Percentiles rank a stretch among this genome's conserved stretches.
Evolutionary conservation across 306 rosid genomes (phyloP).

Genomic region (Pachyrhizus erosus): DNA sequence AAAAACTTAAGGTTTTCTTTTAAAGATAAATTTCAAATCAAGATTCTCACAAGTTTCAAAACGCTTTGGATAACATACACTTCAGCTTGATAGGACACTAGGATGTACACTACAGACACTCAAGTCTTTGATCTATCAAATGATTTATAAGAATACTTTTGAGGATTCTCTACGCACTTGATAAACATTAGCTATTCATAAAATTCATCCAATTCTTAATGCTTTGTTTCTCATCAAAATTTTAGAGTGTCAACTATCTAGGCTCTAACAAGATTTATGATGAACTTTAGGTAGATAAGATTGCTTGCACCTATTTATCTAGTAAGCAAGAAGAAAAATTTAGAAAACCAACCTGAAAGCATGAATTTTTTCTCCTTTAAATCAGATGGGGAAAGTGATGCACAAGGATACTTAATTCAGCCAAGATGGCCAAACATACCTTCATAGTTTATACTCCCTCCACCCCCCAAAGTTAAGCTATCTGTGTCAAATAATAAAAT

Average conservation of each 20-base stretch:
- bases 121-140: neutral
- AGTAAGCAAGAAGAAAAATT: conserved; percentile 16
- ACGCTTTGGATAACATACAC: neutral
- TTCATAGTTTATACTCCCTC: neutral
- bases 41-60: too few relatives aligned
- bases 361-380: neutral
- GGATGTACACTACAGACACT: neutral
- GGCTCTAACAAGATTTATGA: neutral
- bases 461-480: neutral
- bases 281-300: neutral
- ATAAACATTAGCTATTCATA: neutral
- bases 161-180: neutral
- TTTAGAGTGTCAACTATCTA: neutral
- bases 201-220: neutral
- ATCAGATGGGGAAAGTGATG: neutral
- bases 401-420: neutral
- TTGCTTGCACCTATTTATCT: conserved; percentile 11
- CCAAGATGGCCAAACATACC: neutral
- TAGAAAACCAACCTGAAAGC: conserved; percentile 20
- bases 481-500: conserved; percentile 1
- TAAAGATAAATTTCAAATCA: too few relatives aligned
- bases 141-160: neutral
- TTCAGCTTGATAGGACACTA: neutral
- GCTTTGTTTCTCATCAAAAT: neutral
- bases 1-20: too few relatives aligned